Percentiles rank a stretch among this genome's conserved stretches.
Evolutionary conservation across 2,329 filamentous ascomycete species (phyloP).

Genomic region (Scorias spongiosa): DNA sequence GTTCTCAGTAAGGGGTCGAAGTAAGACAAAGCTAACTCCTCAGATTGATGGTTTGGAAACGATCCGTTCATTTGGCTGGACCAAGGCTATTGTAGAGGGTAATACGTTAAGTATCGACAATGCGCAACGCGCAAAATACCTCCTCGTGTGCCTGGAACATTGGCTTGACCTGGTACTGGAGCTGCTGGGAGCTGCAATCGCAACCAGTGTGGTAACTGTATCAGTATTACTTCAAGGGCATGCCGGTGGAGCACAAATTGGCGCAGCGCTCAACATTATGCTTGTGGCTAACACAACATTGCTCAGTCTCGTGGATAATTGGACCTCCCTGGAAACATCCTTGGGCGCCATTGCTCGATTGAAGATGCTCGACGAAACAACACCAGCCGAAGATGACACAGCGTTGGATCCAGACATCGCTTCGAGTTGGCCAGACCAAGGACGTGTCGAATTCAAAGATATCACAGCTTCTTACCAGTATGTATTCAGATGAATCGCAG

Average conservation of each 20-base stretch:
- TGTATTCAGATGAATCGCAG: neutral
- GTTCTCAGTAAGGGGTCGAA: neutral
- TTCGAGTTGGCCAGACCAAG: conserved; percentile 61
- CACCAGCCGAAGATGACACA: conserved; percentile 37
- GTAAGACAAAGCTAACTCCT: neutral
- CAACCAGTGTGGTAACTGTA: conserved; percentile 14
- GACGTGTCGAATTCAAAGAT: conserved; percentile 56
- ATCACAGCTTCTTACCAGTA: conserved; percentile 25
- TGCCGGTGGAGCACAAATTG: neutral
- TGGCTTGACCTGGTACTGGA: conserved; percentile 29
- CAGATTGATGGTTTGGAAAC: conserved; percentile 1
- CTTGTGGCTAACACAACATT: conserved; percentile 39
- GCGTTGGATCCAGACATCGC: conserved; percentile 47
- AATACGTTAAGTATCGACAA: conserved; percentile 1
- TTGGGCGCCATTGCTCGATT: conserved; percentile 42
- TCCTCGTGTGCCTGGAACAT: conserved; percentile 30
- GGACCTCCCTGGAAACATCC: conserved; percentile 43
- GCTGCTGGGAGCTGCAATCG: conserved; percentile 23
- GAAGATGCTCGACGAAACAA: conserved; percentile 35
- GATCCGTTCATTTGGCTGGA: conserved; percentile 1
- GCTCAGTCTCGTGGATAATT: conserved; percentile 35
- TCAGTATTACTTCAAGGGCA: conserved; percentile 18
- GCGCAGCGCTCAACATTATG: conserved; percentile 30
- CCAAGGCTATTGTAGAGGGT: neutral
- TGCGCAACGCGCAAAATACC: conserved; percentile 21